Evolutionary conservation across 495 filamentous ascomycete species (phyloP).

Genomic region (Tetracladium marchalianum): DNA sequence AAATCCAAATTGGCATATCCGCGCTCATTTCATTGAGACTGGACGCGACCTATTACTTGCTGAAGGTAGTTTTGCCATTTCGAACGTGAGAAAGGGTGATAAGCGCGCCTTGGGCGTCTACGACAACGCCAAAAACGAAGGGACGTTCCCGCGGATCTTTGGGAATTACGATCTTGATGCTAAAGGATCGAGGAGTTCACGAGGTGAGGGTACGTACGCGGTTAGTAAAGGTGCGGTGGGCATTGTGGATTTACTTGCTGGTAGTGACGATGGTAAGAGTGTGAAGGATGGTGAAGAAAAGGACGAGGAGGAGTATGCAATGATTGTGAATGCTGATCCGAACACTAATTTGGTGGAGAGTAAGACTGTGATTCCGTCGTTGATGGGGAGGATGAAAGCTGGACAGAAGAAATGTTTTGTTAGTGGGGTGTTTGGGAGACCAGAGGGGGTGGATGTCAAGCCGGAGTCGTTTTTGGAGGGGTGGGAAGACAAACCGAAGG

Average conservation of each 20-base stretch:
- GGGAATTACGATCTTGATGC: conserved; percentile 49
- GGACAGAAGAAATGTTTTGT: conserved; percentile 41
- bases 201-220: conserved; percentile 43
- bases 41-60: conserved; percentile 53
- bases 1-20: conserved; percentile 58
- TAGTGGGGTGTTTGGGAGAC: conserved; percentile 40
- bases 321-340: conserved; percentile 61
- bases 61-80: conserved; percentile 63
- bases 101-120: conserved; percentile 49
- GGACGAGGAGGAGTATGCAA: conserved; percentile 35
- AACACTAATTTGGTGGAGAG: conserved; percentile 68
- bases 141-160: conserved; percentile 39
- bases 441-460: conserved; percentile 13
- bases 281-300: not conserved
- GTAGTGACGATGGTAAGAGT: not conserved
- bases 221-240: conserved; percentile 62
- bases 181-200: conserved; percentile 18
- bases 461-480: conserved; percentile 37
- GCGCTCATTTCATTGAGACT: conserved; percentile 48
- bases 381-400: conserved; percentile 38
- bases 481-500: conserved; percentile 41
- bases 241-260: conserved; percentile 47
- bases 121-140: conserved; percentile 29
- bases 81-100: conserved; percentile 45
- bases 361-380: conserved; percentile 57